phyloP scores from a whole-genome alignment of 2,329 filamentous ascomycete species.

The Cercospora zeae-maydis region DNA sequence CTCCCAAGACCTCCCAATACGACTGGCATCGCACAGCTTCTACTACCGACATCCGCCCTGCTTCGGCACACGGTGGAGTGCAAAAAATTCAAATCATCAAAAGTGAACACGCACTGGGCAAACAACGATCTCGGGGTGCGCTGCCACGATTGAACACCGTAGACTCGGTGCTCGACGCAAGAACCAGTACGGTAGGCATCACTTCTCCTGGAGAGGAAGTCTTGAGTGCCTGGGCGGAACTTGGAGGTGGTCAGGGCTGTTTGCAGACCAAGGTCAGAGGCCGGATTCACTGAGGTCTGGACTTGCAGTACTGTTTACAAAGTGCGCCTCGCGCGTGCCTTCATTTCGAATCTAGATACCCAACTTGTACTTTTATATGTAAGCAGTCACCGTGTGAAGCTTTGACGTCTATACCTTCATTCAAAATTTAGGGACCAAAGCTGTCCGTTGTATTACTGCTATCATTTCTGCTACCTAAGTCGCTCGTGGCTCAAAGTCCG shows the following conservation, averaged over 20 bases:
- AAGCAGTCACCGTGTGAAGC: neutral
- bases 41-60: neutral
- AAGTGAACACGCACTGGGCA: constrained; percentile 2
- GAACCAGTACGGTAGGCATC: constrained; percentile 27
- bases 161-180: constrained; percentile 11
- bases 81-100: constrained; percentile 10
- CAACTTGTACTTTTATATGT: neutral
- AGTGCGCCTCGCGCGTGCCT: neutral
- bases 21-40: neutral
- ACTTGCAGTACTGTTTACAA: neutral
- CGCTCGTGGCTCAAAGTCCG: neutral
- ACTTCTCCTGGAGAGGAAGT: constrained; percentile 47
- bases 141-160: constrained; percentile 17
- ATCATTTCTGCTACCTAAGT: neutral
- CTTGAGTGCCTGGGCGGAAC: constrained; percentile 46
- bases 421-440: neutral
- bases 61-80: constrained; percentile 2
- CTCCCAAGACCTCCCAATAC: neutral
- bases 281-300: neutral
- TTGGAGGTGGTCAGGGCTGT: constrained; percentile 38
- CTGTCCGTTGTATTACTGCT: neutral
- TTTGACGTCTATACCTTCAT: neutral
- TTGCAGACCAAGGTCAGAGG: constrained; percentile 11
- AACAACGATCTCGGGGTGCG: neutral
- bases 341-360: constrained; percentile 1